These are phyloP conservation scores for Tausonia pullulans DNA, from an alignment of 1,284 basidiomycete species.

Conservation along the genomic window DNA sequence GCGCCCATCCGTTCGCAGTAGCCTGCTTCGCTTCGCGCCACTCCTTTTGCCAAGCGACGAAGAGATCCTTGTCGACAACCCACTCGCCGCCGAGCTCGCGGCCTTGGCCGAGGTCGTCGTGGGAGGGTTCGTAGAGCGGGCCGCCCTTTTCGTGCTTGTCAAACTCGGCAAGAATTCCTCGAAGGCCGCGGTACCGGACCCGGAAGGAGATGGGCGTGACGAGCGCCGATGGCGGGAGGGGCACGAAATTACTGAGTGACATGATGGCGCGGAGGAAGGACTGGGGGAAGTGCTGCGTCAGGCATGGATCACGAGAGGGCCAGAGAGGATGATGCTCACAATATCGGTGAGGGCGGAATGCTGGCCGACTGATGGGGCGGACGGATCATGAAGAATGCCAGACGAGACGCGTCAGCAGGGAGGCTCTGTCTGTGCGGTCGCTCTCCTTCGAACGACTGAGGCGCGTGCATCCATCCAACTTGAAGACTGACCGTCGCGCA, in stretches of 20 bases:
- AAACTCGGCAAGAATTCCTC: conserved; percentile 61
- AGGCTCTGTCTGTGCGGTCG: too few relatives aligned
- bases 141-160: conserved; percentile 60
- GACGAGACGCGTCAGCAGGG: too few relatives aligned
- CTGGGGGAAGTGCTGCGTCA: conserved; percentile 32
- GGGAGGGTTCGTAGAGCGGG: conserved; percentile 27
- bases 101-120: conserved; percentile 31
- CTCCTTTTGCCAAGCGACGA: conserved; percentile 76
- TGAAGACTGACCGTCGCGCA: conserved; percentile 49
- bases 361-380: conserved; percentile 40
- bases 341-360: conserved; percentile 82
- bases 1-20: not conserved
- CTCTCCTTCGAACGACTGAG: too few relatives aligned
- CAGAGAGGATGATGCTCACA: conserved; percentile 36
- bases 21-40: conserved; percentile 39
- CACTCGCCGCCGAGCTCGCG: conserved; percentile 87
- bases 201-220: conserved; percentile 90
- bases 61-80: conserved; percentile 85
- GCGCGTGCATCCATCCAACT: too few relatives aligned
- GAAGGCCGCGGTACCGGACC: conserved; percentile 59
- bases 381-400: too few relatives aligned
- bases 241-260: conserved; percentile 68
- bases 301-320: not conserved
- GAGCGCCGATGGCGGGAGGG: conserved; percentile 83
- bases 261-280: conserved; percentile 65